Conservation (phyloP, 495 filamentous ascomycete genomes). For the Talaromyces borbonicus region DNA sequence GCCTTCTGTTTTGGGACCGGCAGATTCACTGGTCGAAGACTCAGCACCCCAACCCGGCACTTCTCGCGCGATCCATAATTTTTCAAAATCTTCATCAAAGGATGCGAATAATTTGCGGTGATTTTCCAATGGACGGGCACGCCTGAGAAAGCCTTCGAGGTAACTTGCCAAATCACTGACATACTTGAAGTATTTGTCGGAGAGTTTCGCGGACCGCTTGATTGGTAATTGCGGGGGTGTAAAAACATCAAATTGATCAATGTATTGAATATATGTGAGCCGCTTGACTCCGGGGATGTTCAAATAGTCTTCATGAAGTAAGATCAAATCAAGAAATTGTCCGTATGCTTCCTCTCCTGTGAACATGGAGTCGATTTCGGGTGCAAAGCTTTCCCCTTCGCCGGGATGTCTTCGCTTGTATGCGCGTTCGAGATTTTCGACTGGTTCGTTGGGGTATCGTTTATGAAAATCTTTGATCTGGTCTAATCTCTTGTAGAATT, state of each 20-base stretch:
- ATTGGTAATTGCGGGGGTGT: constrained; percentile 58
- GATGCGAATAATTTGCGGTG: constrained; percentile 62
- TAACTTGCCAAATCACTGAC: constrained; percentile 70
- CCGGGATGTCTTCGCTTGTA: constrained; percentile 67
- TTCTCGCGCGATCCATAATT: constrained; percentile 67
- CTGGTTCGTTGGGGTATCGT: constrained; percentile 85
- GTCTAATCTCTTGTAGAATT: constrained; percentile 78
- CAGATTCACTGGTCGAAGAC: constrained; percentile 28
- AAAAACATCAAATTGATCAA: constrained; percentile 82
- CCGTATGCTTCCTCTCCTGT: constrained; percentile 91
- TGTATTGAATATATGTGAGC: constrained; percentile 80
- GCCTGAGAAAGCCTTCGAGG: constrained; percentile 74
- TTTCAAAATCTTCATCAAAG: constrained; percentile 76
- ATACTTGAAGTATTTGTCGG: constrained; percentile 85
- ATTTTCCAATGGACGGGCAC: constrained; percentile 73
- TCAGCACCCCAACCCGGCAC: constrained; percentile 71
- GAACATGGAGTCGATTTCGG: constrained; percentile 81
- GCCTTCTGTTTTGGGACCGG: constrained; percentile 43
- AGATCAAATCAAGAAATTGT: constrained; percentile 79
- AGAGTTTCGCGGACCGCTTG: constrained; percentile 72
- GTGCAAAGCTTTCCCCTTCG: constrained; percentile 50
- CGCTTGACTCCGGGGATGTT: constrained; percentile 80
- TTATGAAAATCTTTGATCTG: constrained; percentile 80
- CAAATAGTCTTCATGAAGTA: constrained; percentile 74
- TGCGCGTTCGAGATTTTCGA: constrained; percentile 88